A percentile compares a stretch with the other conserved stretches of the same genome.
These are phyloP conservation scores for Saccharomycopsis phalli DNA, from an alignment of 1,139 yeast genomes.

Conservation along the genomic window DNA sequence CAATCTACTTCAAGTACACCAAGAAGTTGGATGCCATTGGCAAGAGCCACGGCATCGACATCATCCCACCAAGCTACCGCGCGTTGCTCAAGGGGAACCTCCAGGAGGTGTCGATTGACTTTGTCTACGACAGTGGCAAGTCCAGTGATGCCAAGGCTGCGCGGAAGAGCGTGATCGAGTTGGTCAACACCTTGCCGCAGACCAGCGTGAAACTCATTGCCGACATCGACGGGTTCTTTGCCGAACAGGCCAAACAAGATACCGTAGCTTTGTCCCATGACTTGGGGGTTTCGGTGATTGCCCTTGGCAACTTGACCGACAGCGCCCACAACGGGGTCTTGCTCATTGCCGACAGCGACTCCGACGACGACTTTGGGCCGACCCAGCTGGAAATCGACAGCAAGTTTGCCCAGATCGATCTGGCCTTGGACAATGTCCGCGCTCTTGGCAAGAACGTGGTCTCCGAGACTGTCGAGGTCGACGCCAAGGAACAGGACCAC, in stretches of 20 bases:
- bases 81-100: conserved; percentile 29
- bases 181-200: conserved; percentile 70
- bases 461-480: conserved; percentile 43
- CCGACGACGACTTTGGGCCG: conserved; percentile 45
- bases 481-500: conserved; percentile 47
- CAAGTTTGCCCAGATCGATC: conserved; percentile 41
- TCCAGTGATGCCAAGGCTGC: conserved; percentile 39
- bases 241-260: conserved; percentile 36
- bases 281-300: conserved; percentile 46
- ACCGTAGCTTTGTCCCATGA: conserved; percentile 40
- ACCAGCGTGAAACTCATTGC: conserved; percentile 46
- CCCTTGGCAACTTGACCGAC: conserved; percentile 33
- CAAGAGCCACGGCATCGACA: conserved; percentile 38
- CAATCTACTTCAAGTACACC: conserved; percentile 48
- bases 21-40: conserved; percentile 33
- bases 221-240: conserved; percentile 67
- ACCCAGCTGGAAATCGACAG: conserved; percentile 38
- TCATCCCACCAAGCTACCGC: conserved; percentile 46
- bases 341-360: conserved; percentile 35
- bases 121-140: conserved; percentile 28
- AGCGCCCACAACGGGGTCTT: conserved; percentile 32
- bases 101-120: conserved; percentile 33
- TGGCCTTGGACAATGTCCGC: conserved; percentile 48
- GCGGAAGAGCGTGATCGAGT: conserved; percentile 60
- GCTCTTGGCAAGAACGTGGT: conserved; percentile 47